Percentiles rank a stretch among this genome's conserved stretches.
These are phyloP conservation scores for Geotrichum ghanense DNA, from an alignment of 805 yeast genomes.

Conservation along the genomic window DNA sequence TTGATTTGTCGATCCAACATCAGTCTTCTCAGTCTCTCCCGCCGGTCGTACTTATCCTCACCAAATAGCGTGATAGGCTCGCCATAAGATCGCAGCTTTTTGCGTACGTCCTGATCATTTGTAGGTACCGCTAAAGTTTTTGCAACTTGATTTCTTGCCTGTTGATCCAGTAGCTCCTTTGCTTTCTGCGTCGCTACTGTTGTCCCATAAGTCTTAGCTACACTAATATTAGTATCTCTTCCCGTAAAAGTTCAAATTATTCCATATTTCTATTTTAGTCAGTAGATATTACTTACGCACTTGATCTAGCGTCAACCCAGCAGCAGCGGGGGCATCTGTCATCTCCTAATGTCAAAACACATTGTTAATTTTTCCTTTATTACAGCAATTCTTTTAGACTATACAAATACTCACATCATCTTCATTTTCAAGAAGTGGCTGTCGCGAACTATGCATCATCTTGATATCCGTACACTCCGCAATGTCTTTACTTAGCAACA, in stretches of 20 bases:
- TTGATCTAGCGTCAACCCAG: slow-evolving; percentile 7
- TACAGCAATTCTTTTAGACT: too few relatives aligned
- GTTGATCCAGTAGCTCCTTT: slow-evolving; percentile 9
- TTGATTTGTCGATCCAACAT: slow-evolving; percentile 24
- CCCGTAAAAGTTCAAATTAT: too few relatives aligned
- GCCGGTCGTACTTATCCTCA: slow-evolving; percentile 50
- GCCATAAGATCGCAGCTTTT: slow-evolving; percentile 34
- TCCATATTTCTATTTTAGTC: too few relatives aligned
- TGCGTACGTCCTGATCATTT: slow-evolving; percentile 50
- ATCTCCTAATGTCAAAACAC: not conserved
- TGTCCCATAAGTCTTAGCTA: slow-evolving; percentile 6
- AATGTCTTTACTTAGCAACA: too few relatives aligned
- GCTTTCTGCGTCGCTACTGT: slow-evolving; percentile 9
- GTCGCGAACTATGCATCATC: too few relatives aligned
- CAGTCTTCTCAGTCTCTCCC: slow-evolving; percentile 44
- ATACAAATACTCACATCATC: too few relatives aligned
- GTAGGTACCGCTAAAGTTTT: slow-evolving; percentile 41
- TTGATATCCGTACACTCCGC: too few relatives aligned
- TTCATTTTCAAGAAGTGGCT: too few relatives aligned
- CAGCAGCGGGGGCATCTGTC: not conserved
- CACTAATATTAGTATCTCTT: not conserved
- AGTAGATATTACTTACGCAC: slow-evolving; percentile 7
- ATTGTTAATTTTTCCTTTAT: not conserved
- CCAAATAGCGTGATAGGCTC: slow-evolving; percentile 48
- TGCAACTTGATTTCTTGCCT: slow-evolving; percentile 6